Base-by-base conservation (phyloP, 2,329 filamentous ascomycete genomes). In the Gnomoniopsis smithogilvyi region DNA sequence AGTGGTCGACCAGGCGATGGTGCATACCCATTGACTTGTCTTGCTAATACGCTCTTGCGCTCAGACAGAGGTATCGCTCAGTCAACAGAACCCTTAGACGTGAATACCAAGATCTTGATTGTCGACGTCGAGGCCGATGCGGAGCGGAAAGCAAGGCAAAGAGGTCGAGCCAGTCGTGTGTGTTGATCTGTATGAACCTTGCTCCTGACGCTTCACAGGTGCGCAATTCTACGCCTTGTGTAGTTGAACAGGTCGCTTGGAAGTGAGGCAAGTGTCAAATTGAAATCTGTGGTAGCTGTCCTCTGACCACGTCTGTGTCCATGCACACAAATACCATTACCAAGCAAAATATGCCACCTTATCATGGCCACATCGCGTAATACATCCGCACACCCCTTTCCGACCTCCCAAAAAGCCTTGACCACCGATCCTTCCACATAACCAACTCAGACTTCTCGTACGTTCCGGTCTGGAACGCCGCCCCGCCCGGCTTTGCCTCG, bases 391-490 rank as follows among this genome's bases (percentile, higher is more conserved):
- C 48, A 12, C 57, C 68, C 36, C 55, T 51, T n/a, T 61, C 53
- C 14, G 59, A 24, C 14, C 53, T 56, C 14, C 72, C 71, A 57
- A 69, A 72, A 21, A 74, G 51, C 26, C 67, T 69, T 15, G 72
- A 70, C 60, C 67, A 72, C 50, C 62, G 51, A 64, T 73, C 73
- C 55, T 67, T 63, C 68, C 71, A 75, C 59, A 74, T 59, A 30
- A 43, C 41, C 55, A 53, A n/a, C 21, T 50, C 47, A 21, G 26
- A 49, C 8, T 54, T 62, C 17, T 54, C 56, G 17, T 56, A 56
- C 19, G 59, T 59, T 36, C 60, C 56, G 36, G 57, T 56, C 8
- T 49, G 3, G 50, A 21, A 58, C 55, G 19, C 54, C n/a, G 2
- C 15, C 22, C 24, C 34, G 60, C 2, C 50, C 30, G 8, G 49